Base-by-base conservation (phyloP, 2,329 filamentous ascomycete genomes). In the Fusarium udum region DNA sequence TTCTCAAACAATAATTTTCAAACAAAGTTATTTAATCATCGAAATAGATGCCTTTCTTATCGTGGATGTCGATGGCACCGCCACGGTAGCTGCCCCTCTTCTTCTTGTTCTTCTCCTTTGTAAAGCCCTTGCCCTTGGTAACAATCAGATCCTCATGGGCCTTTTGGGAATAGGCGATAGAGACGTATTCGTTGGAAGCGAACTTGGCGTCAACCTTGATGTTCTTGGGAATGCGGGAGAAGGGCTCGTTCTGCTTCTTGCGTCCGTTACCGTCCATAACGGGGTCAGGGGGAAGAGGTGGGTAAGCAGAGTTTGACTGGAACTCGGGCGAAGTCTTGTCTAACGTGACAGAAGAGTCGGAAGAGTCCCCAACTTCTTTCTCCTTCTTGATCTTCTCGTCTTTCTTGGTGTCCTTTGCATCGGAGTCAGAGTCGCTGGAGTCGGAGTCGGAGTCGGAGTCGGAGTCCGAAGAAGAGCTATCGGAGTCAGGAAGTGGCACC, bases 101-200 rank as follows among this genome's bases (percentile, higher is more conserved):
- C 89, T 95, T 96, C 88, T 99, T 99, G 85, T 99, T 99, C 91
- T 99, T 99, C 87, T 98, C 96, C 87, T 99, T 99, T 68, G 95
- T 98, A 84, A 99, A 99, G 8, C 94, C 95, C 85, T 98, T 98
- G 78, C 96, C 96, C 81, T 92, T 94, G 37, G 95, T 98, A 43
- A 97, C 89, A 55, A 95, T 93, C 72, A 99, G 85, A 80, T 98
- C 95, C 75, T 94, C 89, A 80, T 95, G 93, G 14, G 97, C 97
- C 76, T 91, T 91, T 77, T 96, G 92, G 31, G 95, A 95, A 84
- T 98, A 99, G 72, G 93, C 92, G 81, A 98, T 94, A 28, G 91
- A 87, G 16, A 94, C 87, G 81, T 95, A 98, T 20, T 89, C 90
- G 83, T 98, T 98, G 77, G 92, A 95, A 6, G 90, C 80, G 77